Evolutionary conservation across 192 early-diverging fungal species (phyloP), one percentile per base, ranked within the genome.

Genomic region (Gonapodya prolifera): DNA sequence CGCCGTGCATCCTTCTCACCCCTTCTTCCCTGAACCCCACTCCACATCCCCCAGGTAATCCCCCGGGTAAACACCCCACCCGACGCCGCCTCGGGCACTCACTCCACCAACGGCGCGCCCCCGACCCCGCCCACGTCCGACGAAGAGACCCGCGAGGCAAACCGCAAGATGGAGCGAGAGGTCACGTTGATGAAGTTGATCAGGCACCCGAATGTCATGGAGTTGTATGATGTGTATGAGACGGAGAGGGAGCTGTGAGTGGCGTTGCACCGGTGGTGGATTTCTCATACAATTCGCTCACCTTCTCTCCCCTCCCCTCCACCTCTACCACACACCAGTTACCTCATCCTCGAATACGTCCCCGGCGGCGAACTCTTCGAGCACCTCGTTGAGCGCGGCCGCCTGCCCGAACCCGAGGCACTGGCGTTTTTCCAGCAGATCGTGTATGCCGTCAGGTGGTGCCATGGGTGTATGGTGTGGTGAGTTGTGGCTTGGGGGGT

Each of bases 351-450:
- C 76, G 91, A 92, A 79, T 86, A 90, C 77, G 85, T 91, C 34
- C 86, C 89, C 76, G 91, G 91, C 78, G 90, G 90, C 70, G 91
- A 92, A 82, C 81, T 92, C 77, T 92, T 92, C 80, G 90, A 92
- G 61, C 87, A 92, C 75, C 79, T 92, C 1, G 87, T 92, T 2
- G 81, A 86, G 35, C 80, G 84, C 71, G 91, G 91, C 28, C 69
- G 87, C 1, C 87, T 98, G 86, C 80, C 85, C 35, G 96, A 98
- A 80, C 84, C 85, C 75, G 95, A 97, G 78, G 94, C 92, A 0
- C 85, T 96, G 61, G 82, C 89, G 34, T 97, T 97, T 81, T 99
- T 98, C 81, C 96, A 98, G 83, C 97, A 98, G 82, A 95, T 99
- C 70, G 91, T 97, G 32, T 94, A 89, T 79, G 97, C 93, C 0